Evolutionary conservation across 768 basidiomycete genomes (phyloP).

Genomic region (Tricholoma flavovirens): DNA sequence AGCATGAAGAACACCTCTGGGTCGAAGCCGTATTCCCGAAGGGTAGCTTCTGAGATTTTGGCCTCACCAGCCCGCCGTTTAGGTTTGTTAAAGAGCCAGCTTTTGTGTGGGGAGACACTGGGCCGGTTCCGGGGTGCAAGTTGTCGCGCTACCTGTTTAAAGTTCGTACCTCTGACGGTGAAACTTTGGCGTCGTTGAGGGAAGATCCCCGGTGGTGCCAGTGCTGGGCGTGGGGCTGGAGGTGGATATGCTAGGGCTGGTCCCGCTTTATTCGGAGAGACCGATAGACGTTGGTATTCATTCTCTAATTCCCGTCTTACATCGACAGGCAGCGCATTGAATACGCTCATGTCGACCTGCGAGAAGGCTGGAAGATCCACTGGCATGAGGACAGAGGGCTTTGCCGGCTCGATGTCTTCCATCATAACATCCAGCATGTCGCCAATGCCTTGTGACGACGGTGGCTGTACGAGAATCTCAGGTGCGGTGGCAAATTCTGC

Average conservation of each 20-base stretch:
- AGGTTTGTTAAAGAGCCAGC: conserved; percentile 23
- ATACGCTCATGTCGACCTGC: conserved; percentile 66
- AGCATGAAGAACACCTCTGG: conserved; percentile 61
- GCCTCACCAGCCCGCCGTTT: conserved; percentile 28
- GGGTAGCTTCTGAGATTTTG: conserved; percentile 48
- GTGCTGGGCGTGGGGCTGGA: conserved; percentile 6
- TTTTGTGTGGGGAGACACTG: conserved; percentile 29
- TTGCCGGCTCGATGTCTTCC: conserved; percentile 11
- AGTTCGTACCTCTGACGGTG: conserved; percentile 33
- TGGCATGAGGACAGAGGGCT: conserved; percentile 14
- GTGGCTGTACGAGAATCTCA: conserved; percentile 16
- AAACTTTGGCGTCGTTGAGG: conserved; percentile 25
- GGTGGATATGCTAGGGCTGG: conserved; percentile 7
- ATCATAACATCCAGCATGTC: conserved; percentile 5
- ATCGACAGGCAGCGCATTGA: conserved; percentile 65
- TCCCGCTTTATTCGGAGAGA: conserved; percentile 32
- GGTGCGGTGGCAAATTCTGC: conserved; percentile 6
- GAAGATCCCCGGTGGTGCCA: conserved; percentile 24
- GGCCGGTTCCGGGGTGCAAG: conserved; percentile 52
- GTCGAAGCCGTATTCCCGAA: conserved; percentile 66
- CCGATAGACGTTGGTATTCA: conserved; percentile 60
- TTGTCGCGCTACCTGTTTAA: conserved; percentile 57
- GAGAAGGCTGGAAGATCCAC: conserved; percentile 58
- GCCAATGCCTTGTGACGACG: conserved; percentile 3
- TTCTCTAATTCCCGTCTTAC: conserved; percentile 62